Base-by-base conservation (phyloP, 331 rosid genomes). In the Cydonia oblonga region DNA sequence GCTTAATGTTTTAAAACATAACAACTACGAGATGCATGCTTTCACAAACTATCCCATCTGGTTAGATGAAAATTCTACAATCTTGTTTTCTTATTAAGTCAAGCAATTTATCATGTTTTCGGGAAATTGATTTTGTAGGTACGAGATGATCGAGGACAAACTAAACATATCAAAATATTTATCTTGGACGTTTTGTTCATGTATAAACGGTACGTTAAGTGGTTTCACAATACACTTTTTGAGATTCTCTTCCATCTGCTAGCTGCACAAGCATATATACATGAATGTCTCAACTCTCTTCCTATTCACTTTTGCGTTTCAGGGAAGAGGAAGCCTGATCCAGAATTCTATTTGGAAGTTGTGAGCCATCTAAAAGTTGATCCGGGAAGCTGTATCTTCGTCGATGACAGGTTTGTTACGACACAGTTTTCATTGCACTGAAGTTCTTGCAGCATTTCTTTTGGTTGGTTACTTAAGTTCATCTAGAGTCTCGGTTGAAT, bases 271-370 rank as follows among this genome's bases (percentile, higher is more conserved):
- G 57, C 57, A 58, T 16, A 9, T 32, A 19, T 25, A 24, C 9
- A 38, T 38, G 67, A 38, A 58, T 11, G 25, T 25, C 75, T 35
- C 54, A 35, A 23, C 20, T 38, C 42, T 38, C 56, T 71, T 13
- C 70, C 29, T 12, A 16, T 58, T 12, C 19, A 11, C 13, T 6
- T 33, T 35, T 40, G 35, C 26, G 5, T 80, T 89, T 79, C 86
- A 91, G 97, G 97, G 76, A 93, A 87, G 88, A 86, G 98, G 76
- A 93, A 93, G 85, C 98, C 98, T 4, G 95, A 93, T 72, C 88
- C 82, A 23, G 91, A 86, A 28, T 93, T 81, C 84, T 93, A 79
- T 79, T 77, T 24, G 75, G 96, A 91, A 69, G 91, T 72, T 75
- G 28, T 89, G 84, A 78, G 80, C 76, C 91, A 84, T 72, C 92